phyloP scores from a whole-genome alignment of 352 stramenopile species.

The Pythium brassicae region DNA sequence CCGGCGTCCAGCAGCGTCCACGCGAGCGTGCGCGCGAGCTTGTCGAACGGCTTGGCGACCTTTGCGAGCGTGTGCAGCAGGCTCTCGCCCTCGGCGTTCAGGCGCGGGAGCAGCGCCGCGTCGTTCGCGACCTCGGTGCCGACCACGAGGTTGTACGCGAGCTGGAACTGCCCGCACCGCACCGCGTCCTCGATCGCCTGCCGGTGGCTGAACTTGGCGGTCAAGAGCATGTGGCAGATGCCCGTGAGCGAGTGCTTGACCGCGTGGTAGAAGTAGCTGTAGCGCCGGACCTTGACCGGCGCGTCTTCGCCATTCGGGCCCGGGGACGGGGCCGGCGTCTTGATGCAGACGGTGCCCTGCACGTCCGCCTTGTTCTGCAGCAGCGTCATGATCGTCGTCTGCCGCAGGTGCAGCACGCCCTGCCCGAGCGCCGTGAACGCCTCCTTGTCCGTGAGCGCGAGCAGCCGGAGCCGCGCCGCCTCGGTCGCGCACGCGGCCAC shows the following conservation, averaged over 20 bases:
- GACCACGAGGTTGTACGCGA: slow-evolving; percentile 64
- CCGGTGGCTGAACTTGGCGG: slow-evolving; percentile 59
- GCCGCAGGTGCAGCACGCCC: slow-evolving; percentile 52
- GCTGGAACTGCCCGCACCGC: slow-evolving; percentile 60
- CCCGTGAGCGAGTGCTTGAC: slow-evolving; percentile 64
- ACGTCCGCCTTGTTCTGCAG: slow-evolving; percentile 60
- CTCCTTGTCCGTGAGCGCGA: slow-evolving; percentile 35
- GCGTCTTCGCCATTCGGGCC: slow-evolving; percentile 9
- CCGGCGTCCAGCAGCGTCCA: slow-evolving; percentile 64
- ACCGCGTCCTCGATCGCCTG: slow-evolving; percentile 76
- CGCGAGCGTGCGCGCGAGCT: slow-evolving; percentile 49
- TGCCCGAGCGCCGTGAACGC: slow-evolving; percentile 52
- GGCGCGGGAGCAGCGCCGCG: slow-evolving; percentile 25
- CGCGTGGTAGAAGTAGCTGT: slow-evolving; percentile 76
- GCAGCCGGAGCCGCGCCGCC: slow-evolving; percentile 18
- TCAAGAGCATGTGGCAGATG: slow-evolving; percentile 78
- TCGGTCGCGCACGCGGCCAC: slow-evolving; percentile 25
- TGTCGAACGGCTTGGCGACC: slow-evolving; percentile 48
- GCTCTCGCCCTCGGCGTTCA: slow-evolving; percentile 44
- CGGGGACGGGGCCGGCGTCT: too few species aligned
- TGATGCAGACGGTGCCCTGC: slow-evolving; percentile 39
- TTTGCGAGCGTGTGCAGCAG: slow-evolving; percentile 62
- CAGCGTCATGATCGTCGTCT: slow-evolving; percentile 75
- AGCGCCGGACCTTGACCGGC: slow-evolving; percentile 18
- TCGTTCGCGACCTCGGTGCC: slow-evolving; percentile 47